Evolutionary conservation across 2,329 filamentous ascomycete species (phyloP).

Genomic region (Monosporascus sp.): DNA sequence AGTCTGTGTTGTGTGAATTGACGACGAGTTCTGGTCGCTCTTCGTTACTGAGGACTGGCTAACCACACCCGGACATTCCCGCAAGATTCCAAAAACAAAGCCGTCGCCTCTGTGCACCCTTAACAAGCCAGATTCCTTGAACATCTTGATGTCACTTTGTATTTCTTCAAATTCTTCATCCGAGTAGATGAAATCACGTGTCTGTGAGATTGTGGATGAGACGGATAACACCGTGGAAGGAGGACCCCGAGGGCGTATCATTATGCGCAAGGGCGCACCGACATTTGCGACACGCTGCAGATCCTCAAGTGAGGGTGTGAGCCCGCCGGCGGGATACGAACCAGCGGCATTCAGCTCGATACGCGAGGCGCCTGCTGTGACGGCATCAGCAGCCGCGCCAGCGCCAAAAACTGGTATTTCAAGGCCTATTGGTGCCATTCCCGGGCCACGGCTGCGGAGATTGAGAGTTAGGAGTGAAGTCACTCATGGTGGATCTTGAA

Average conservation of each 20-base stretch:
- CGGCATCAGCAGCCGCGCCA: constrained; percentile 33
- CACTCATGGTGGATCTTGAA: no score
- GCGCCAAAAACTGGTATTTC: constrained; percentile 53
- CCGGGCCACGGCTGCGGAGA: not conserved
- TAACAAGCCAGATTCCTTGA: constrained; percentile 35
- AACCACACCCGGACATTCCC: no score
- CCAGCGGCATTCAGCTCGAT: constrained; percentile 50
- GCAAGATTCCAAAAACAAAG: constrained; percentile 51
- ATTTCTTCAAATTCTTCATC: constrained; percentile 40
- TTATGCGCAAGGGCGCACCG: constrained; percentile 43
- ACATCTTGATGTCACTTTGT: constrained; percentile 31
- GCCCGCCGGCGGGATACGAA: constrained; percentile 47
- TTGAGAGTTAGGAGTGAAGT: not conserved
- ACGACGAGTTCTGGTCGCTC: no score
- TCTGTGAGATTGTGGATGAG: constrained; percentile 14
- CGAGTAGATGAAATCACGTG: constrained; percentile 45
- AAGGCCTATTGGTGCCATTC: constrained; percentile 28
- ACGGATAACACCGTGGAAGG: constrained; percentile 8
- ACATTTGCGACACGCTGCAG: constrained; percentile 25
- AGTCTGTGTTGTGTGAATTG: not conserved
- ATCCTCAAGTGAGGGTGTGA: constrained; percentile 42
- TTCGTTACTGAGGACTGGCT: no score
- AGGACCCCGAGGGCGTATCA: constrained; percentile 49
- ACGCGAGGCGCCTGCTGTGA: constrained; percentile 40
- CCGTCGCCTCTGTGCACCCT: constrained; percentile 41